phyloP scores from a whole-genome alignment of 176 grass and related monocot species.

The Miscanthus lutarioriparius region DNA sequence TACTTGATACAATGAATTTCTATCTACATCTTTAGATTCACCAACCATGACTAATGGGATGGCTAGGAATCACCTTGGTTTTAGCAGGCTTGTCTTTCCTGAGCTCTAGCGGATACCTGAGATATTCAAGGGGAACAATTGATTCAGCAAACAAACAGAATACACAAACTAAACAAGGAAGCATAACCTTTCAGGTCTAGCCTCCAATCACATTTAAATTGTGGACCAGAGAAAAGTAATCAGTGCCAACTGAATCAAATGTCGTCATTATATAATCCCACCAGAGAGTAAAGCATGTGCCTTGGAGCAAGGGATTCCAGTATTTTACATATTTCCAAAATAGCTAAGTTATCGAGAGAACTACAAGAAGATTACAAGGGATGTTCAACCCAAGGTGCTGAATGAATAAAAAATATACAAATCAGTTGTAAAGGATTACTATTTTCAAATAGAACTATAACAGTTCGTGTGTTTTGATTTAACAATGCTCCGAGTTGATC shows the following conservation, averaged over 20 bases:
- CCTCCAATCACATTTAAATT: slow-evolving; percentile 4
- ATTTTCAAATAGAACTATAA: neutral
- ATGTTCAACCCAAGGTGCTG: neutral
- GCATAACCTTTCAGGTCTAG: slow-evolving; percentile 17
- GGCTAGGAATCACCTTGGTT: slow-evolving; percentile 62
- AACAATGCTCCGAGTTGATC: neutral
- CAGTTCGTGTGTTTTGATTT: neutral
- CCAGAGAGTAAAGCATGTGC: slow-evolving; percentile 23
- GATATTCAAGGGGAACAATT: slow-evolving; percentile 46
- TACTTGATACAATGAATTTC: neutral
- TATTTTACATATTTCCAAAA: slow-evolving; percentile 3
- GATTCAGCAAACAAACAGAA: slow-evolving; percentile 25
- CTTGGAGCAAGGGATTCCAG: neutral
- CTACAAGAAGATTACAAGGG: neutral
- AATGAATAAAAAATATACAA: neutral
- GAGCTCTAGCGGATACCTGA: slow-evolving; percentile 95
- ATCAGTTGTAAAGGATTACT: neutral
- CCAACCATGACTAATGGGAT: slow-evolving; percentile 13
- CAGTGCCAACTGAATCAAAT: neutral
- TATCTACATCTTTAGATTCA: slow-evolving; percentile 19
- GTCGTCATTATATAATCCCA: slow-evolving; percentile 10
- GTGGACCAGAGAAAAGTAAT: neutral
- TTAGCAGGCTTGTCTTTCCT: slow-evolving; percentile 95
- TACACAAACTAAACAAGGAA: slow-evolving; percentile 17
- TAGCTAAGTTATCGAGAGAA: slow-evolving; percentile 20